phyloP scores from a whole-genome alignment of 371 early-diverging fungal species.

The Mucor circinelloides region DNA sequence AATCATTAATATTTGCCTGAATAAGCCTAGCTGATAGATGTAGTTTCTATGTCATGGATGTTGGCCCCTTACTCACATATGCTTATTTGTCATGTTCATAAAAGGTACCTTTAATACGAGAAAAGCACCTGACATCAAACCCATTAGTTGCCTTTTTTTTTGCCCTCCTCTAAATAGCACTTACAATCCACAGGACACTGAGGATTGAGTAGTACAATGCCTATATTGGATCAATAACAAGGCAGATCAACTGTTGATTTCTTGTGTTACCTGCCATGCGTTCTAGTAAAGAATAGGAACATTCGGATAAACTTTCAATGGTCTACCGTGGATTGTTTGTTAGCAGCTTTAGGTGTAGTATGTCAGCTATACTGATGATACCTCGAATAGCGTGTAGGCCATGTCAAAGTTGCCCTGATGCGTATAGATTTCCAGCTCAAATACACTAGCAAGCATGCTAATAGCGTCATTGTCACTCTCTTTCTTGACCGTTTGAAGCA shows the following conservation, averaged over 20 bases:
- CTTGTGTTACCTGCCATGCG: conserved; percentile 15
- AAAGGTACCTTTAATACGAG: conserved; percentile 1
- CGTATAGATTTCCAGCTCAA: conserved; percentile 13
- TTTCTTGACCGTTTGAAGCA: neutral
- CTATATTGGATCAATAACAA: neutral
- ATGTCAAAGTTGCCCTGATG: conserved; percentile 4
- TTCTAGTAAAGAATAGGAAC: conserved; percentile 11
- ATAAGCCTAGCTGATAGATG: conserved; percentile 2
- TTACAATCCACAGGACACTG: conserved; percentile 17
- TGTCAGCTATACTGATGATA: neutral
- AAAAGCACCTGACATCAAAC: conserved; percentile 7
- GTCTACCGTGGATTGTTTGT: neutral
- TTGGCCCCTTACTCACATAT: neutral
- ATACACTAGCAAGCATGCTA: neutral
- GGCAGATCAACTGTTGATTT: neutral
- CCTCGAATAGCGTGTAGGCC: conserved; percentile 9
- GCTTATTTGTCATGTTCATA: neutral
- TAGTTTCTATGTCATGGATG: neutral
- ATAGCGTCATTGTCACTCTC: neutral
- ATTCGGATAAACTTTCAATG: neutral
- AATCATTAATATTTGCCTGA: neutral
- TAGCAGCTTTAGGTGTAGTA: neutral
- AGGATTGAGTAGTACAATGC: conserved; percentile 4
- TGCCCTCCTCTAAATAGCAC: neutral
- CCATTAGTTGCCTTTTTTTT: neutral